Conservation (phyloP, 2,329 filamentous ascomycete genomes). For the Pezicula radicicola region DNA sequence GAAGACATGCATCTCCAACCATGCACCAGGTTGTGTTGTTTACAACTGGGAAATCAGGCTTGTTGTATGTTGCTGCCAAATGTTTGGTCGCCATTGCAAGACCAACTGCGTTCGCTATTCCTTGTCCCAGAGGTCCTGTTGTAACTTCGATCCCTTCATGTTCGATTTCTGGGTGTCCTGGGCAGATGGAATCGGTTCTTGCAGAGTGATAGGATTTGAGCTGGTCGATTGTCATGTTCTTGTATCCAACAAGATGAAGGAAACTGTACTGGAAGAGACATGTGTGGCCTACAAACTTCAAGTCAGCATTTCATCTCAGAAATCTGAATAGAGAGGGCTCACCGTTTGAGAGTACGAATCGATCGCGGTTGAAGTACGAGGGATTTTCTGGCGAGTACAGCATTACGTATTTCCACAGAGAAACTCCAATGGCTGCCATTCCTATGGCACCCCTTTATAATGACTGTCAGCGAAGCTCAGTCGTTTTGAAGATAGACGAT, state of each 20-base stretch:
- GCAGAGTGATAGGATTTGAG: conserved; percentile 42
- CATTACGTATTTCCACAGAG: conserved; percentile 41
- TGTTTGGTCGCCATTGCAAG: conserved; percentile 47
- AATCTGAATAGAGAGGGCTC: background rate
- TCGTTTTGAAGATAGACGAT: background rate
- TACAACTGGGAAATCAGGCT: conserved; percentile 38
- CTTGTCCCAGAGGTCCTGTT: conserved; percentile 48
- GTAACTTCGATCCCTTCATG: conserved; percentile 48
- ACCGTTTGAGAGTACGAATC: conserved; percentile 43
- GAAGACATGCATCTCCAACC: conserved; percentile 46
- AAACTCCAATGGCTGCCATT: conserved; percentile 41
- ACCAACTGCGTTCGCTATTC: conserved; percentile 48
- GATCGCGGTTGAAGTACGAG: conserved; percentile 38
- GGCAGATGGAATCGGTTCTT: conserved; percentile 37
- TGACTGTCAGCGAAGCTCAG: background rate
- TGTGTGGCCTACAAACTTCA: conserved; percentile 33
- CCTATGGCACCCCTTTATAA: conserved; percentile 27
- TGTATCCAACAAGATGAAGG: conserved; percentile 42
- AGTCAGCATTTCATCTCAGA: background rate
- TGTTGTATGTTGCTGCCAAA: conserved; percentile 43
- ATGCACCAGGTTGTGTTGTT: conserved; percentile 46
- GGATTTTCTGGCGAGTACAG: conserved; percentile 35
- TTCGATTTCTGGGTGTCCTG: conserved; percentile 47
- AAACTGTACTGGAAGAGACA: conserved; percentile 43
- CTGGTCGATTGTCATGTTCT: conserved; percentile 43